Base-by-base conservation (phyloP, 2,329 filamentous ascomycete species). In the Fonsecaea monophora region DNA sequence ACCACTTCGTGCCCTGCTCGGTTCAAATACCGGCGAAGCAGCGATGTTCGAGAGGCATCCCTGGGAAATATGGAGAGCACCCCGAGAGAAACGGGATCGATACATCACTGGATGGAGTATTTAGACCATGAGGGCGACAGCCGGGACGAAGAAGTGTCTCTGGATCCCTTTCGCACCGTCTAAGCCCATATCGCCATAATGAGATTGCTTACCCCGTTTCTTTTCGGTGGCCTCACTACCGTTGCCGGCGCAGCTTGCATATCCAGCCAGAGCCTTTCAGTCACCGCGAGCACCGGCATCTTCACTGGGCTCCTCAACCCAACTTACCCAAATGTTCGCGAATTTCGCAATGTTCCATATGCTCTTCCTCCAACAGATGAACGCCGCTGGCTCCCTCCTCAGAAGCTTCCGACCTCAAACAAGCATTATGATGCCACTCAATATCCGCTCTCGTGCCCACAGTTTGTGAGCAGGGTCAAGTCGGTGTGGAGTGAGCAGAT, bases 321-420 rank as follows among this genome's bases (percentile, higher is more conserved):
- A 35, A 75, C 73, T 10, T 75, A 75, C 12, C 77, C 78, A 1
- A 72, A 76, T 56, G 77, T 80, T 25, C 76, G 77, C 7, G 75
- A 79, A 63, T 79, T 78, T 65, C 74, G 77, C n/a, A 74, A 75
- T 21, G 74, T 80, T 6, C 78, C 78, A 1, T 80, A 74, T 63
- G 77, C 78, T 15, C 75, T 78, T 70, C 73, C 73, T 21, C 77
- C 77, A 1, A 60, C 76, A 9, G 75, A 75, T 21, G 61, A 70
- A 34, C 70, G 72, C 38, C 72, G 77, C 40, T 79, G 76, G 77
- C 68, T 78, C 21, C 77, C 78, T 21, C 57, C 57, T 37, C 57
- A 60, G 30, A 60, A 50, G 30, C 38, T 60, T 12, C 40, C 38
- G 21, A 30, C 38, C 12, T 48, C 57, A 45, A 60, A 25, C 40